Conservation (phyloP, 2,329 filamentous ascomycete species). For the Elsinoe ampelina region DNA sequence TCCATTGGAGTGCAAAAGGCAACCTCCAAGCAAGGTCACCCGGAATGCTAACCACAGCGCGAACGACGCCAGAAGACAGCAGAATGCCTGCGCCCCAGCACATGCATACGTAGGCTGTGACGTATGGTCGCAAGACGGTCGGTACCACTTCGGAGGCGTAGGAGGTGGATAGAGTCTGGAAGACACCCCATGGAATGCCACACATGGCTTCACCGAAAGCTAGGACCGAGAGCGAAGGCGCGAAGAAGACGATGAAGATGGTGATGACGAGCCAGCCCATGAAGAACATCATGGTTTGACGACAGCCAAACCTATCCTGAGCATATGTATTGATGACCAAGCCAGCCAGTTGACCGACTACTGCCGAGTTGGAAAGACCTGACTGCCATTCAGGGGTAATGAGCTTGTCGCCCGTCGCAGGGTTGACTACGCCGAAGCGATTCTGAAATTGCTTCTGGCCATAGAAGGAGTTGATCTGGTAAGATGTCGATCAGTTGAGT, state of each 20-base stretch:
- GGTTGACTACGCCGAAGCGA: constrained; percentile 31
- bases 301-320: constrained; percentile 40
- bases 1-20: constrained; percentile 36
- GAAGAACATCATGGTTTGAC: constrained; percentile 49
- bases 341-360: constrained; percentile 57
- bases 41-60: constrained; percentile 19
- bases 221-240: constrained; percentile 32
- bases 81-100: constrained; percentile 52
- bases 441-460: constrained; percentile 22
- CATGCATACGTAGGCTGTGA: constrained; percentile 52
- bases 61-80: constrained; percentile 42
- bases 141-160: constrained; percentile 51
- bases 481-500: constrained; percentile 23
- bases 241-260: constrained; percentile 48
- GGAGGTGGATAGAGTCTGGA: constrained; percentile 50
- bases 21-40: constrained; percentile 23
- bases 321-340: constrained; percentile 56
- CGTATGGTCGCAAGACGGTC: constrained; percentile 43
- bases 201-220: constrained; percentile 46
- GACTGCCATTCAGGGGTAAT: constrained; percentile 48
- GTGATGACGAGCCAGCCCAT: constrained; percentile 26
- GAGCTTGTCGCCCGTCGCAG: constrained; percentile 31
- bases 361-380: constrained; percentile 46
- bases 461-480: constrained; percentile 1
- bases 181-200: constrained; percentile 52